Percentiles rank a stretch among this genome's conserved stretches.
Evolutionary conservation across 768 basidiomycete species (phyloP).

Genomic region (Leccinellum albellum): DNA sequence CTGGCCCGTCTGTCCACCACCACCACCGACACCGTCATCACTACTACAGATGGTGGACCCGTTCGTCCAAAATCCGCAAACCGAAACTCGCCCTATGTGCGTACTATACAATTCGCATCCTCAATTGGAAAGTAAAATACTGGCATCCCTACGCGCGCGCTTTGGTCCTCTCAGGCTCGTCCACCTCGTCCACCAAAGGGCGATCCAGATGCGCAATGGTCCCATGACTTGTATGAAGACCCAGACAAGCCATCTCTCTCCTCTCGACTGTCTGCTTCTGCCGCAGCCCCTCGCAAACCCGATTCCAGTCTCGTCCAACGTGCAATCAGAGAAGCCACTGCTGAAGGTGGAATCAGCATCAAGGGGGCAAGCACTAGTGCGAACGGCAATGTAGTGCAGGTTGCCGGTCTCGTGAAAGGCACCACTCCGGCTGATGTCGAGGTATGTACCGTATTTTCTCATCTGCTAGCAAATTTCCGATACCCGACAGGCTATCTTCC

Average conservation of each 20-base stretch:
- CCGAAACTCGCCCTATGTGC: conserved; percentile 34
- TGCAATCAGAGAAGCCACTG: conserved; percentile 61
- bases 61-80: conserved; percentile 30
- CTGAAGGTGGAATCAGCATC: conserved; percentile 47
- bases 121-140: conserved; percentile 20
- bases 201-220: conserved; percentile 63
- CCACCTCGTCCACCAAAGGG: conserved; percentile 60
- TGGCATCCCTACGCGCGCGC: neutral
- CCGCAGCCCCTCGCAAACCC: conserved; percentile 45
- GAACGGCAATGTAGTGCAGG: conserved; percentile 66
- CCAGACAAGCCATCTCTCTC: conserved; percentile 54
- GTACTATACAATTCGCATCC: conserved; percentile 31
- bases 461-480: neutral
- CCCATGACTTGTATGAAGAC: conserved; percentile 66
- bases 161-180: conserved; percentile 21
- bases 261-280: conserved; percentile 49
- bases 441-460: conserved; percentile 9
- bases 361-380: conserved; percentile 59
- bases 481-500: conserved; percentile 61
- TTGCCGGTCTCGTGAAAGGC: conserved; percentile 67
- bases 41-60: conserved; percentile 27
- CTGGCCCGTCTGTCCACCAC: conserved; percentile 27
- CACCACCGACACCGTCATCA: conserved; percentile 1
- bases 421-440: conserved; percentile 82
- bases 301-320: conserved; percentile 54